These are phyloP conservation scores for Populus deltoides DNA, from an alignment of 345 rosid genomes.

Conservation along the genomic window DNA sequence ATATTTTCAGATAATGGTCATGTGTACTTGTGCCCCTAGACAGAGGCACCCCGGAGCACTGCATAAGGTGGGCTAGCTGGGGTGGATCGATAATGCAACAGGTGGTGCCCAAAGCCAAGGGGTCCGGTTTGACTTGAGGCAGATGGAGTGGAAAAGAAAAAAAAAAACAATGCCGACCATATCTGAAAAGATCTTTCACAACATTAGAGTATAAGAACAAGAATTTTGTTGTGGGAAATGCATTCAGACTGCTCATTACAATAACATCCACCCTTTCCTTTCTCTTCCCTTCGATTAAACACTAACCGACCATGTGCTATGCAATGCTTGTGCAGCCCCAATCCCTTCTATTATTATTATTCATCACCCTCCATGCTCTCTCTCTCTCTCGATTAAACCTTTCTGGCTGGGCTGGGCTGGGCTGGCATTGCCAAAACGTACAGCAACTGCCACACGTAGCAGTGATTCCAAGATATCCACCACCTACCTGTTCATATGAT, in stretches of 20 bases:
- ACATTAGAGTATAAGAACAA: not conserved
- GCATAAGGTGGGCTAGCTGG: no score
- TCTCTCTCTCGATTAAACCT: not conserved
- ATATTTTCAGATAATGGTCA: no score
- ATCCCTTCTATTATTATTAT: no score
- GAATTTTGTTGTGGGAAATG: no score
- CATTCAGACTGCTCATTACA: not conserved
- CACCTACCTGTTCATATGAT: no score
- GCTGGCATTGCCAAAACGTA: no score
- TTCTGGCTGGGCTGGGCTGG: no score
- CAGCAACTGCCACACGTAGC: no score
- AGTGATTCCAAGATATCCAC: no score
- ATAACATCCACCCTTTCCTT: not conserved
- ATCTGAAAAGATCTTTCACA: not conserved
- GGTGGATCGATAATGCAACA: not conserved
- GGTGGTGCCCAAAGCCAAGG: not conserved
- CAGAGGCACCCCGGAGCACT: no score
- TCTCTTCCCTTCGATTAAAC: not conserved
- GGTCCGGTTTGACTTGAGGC: not conserved
- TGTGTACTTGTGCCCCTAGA: no score
- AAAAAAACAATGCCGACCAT: not conserved
- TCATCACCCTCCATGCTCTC: not conserved
- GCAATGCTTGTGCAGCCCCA: no score
- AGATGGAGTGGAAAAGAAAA: not conserved
- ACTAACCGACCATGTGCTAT: not conserved